Percentiles rank a stretch among this genome's conserved stretches.
Evolutionary conservation across 2,329 filamentous ascomycete species (phyloP).

Genomic region (Paraconiothyrium brasiliense): DNA sequence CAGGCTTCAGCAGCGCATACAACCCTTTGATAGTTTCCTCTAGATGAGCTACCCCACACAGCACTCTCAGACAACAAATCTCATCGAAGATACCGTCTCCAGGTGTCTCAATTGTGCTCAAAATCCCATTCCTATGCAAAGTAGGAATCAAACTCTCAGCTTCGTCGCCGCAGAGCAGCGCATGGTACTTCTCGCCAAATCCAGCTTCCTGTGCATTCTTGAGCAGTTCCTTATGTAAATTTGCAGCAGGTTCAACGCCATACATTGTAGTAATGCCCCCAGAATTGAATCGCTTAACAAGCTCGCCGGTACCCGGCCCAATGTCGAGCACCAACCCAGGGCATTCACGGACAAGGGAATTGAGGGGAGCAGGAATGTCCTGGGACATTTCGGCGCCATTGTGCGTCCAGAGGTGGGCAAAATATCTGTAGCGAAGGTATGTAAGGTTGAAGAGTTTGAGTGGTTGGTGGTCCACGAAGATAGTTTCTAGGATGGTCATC

Average conservation of each 20-base stretch:
- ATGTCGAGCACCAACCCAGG: slow-evolving; percentile 50
- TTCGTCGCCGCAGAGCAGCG: slow-evolving; percentile 60
- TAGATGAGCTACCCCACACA: slow-evolving; percentile 63
- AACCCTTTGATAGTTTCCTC: slow-evolving; percentile 57
- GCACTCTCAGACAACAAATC: slow-evolving; percentile 63
- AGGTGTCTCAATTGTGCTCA: slow-evolving; percentile 36
- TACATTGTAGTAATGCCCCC: slow-evolving; percentile 60
- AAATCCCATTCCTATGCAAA: slow-evolving; percentile 54
- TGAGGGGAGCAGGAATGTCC: slow-evolving; percentile 46
- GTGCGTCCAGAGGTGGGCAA: slow-evolving; percentile 47
- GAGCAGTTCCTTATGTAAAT: slow-evolving; percentile 58
- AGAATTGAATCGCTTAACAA: slow-evolving; percentile 57
- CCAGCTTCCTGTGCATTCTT: slow-evolving; percentile 53
- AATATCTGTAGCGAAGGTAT: slow-evolving; percentile 42
- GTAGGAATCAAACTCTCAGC: slow-evolving; percentile 57
- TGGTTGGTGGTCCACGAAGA: slow-evolving; percentile 40
- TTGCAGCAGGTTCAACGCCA: slow-evolving; percentile 62
- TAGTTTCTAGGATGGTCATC: slow-evolving; percentile 44
- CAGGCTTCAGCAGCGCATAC: slow-evolving; percentile 62
- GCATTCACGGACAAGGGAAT: slow-evolving; percentile 37
- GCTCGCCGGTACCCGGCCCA: slow-evolving; percentile 62
- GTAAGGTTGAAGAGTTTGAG: slow-evolving; percentile 40
- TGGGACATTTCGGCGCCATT: slow-evolving; percentile 49
- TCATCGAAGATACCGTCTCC: slow-evolving; percentile 61
- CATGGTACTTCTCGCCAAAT: slow-evolving; percentile 59